These are phyloP conservation scores for Fusarium sp. DNA, from an alignment of 2,329 filamentous ascomycete genomes.

Conservation along the genomic window DNA sequence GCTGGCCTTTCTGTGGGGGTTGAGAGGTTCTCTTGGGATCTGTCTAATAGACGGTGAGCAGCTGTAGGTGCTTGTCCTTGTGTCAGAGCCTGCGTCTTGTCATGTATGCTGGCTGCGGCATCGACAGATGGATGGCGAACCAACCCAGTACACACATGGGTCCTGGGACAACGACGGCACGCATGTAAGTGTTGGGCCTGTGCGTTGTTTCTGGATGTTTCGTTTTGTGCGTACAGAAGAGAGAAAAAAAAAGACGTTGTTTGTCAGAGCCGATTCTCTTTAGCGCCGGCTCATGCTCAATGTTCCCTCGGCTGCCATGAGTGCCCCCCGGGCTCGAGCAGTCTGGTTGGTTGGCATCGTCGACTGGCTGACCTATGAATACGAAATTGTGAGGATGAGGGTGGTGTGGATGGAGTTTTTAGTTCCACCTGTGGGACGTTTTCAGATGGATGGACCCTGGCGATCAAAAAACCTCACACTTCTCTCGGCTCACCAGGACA, in stretches of 20 bases:
- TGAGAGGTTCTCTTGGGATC: not conserved
- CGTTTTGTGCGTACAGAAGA: not conserved
- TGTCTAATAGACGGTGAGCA: conserved; percentile 3
- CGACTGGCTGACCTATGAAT: conserved; percentile 4
- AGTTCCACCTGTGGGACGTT: conserved; percentile 27
- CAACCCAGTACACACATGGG: not conserved
- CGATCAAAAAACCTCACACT: conserved; percentile 29
- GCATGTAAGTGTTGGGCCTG: not conserved
- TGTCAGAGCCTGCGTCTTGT: not conserved
- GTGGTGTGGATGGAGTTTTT: conserved; percentile 19
- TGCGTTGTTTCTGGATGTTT: not conserved
- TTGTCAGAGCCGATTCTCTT: not conserved
- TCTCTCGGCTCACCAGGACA: not conserved
- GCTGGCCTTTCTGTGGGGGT: not conserved
- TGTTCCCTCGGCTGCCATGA: not conserved
- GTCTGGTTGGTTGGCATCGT: conserved; percentile 1
- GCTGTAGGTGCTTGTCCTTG: not conserved
- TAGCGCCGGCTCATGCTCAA: not conserved
- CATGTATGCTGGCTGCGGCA: not conserved
- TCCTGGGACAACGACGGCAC: not conserved
- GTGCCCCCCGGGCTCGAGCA: not conserved
- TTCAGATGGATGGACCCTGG: conserved; percentile 36
- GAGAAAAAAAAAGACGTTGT: not conserved
- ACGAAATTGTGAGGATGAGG: not conserved
- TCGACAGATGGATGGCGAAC: not conserved